Percentiles rank a stretch among this genome's conserved stretches.
These are phyloP conservation scores for Zymoseptoria brevis DNA, from an alignment of 2,329 filamentous ascomycete genomes.

Conservation along the genomic window DNA sequence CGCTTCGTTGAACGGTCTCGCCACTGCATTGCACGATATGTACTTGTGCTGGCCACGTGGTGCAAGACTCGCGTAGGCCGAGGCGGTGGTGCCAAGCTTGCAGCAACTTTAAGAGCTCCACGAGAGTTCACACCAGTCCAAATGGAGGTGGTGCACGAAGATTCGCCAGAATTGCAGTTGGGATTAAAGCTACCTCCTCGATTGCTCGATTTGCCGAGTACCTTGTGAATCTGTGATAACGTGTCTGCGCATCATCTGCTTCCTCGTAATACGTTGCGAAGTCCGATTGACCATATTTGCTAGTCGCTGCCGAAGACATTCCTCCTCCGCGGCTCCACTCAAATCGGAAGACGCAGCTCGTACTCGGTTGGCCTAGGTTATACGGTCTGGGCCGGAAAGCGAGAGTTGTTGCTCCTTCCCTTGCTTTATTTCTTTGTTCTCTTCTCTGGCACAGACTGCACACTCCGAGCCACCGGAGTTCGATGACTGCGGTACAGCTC, in stretches of 20 bases:
- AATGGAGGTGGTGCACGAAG: neutral
- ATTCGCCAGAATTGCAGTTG: neutral
- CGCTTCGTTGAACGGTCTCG: neutral
- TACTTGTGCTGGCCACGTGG: neutral
- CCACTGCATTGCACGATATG: neutral
- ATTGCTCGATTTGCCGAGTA: neutral
- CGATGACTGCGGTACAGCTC: no score
- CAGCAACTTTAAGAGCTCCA: neutral
- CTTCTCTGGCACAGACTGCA: no score
- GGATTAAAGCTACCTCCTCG: neutral
- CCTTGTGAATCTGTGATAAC: neutral
- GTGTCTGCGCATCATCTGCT: neutral
- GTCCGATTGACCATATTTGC: no score
- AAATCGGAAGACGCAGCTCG: no score
- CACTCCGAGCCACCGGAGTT: no score
- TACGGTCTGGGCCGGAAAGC: no score
- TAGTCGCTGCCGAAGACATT: no score
- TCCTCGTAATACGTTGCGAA: neutral
- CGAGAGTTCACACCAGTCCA: neutral
- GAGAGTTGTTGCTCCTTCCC: no score
- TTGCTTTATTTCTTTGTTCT: no score
- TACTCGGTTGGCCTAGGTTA: no score
- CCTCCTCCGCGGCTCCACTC: no score
- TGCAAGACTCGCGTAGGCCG: neutral
- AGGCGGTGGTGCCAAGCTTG: neutral